Conservation (phyloP, 352 stramenopile genomes). For the Phytophthora sp. region DNA sequence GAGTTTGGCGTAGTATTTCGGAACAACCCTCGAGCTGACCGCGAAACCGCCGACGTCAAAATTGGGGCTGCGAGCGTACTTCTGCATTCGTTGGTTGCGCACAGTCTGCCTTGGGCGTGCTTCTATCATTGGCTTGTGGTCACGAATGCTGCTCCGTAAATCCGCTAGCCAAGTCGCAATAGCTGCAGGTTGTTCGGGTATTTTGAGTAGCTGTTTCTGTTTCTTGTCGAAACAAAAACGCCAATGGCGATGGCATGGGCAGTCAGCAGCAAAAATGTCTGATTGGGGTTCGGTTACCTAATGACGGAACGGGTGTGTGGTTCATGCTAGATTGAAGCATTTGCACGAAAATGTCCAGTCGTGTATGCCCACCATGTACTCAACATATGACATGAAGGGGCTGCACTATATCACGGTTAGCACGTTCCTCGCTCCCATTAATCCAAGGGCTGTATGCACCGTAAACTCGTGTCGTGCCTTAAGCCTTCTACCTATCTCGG, state of each 20-base stretch:
- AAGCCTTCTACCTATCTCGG: neutral
- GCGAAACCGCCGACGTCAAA: neutral
- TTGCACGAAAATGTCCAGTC: no score
- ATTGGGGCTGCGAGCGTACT: neutral
- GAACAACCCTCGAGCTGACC: no score
- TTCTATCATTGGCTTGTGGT: neutral
- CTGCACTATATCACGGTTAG: no score
- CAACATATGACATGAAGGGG: no score
- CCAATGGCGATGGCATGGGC: neutral
- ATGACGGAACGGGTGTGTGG: no score
- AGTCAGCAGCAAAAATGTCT: neutral
- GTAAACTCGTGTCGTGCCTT: no score
- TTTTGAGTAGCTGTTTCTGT: neutral
- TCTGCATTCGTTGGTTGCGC: neutral
- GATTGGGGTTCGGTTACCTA: neutral
- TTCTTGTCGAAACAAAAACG: neutral
- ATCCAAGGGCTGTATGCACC: no score
- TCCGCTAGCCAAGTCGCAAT: neutral
- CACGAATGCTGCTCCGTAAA: neutral
- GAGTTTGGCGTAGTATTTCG: no score
- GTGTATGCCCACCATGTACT: no score
- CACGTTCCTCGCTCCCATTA: no score
- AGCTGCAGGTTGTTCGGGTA: neutral
- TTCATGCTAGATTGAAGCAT: neutral
- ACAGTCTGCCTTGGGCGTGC: neutral